Evolutionary conservation across 2,329 filamentous ascomycete species (phyloP), one percentile per base, ranked within the genome.

Genomic region (Fusarium humuli): DNA sequence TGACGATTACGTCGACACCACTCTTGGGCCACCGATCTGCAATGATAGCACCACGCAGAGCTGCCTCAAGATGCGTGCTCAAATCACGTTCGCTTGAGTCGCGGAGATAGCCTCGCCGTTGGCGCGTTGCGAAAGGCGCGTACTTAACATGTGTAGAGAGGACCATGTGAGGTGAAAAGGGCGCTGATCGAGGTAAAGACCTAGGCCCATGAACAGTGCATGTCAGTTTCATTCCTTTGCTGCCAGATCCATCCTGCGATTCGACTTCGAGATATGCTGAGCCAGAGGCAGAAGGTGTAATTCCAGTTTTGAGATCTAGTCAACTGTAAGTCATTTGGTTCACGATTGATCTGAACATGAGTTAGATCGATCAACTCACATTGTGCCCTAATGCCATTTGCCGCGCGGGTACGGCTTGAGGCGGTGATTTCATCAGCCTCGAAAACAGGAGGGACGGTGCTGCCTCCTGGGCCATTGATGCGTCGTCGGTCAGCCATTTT

Each of bases 21-120:
- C 94, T 97, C 84, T 99, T 99, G n/a, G 96, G 96, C 93, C 95
- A 99, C 61, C 95, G 87, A 78, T 98, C 94, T 16, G 94, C 94
- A 76, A 98, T 95, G 53, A 98, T 90, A 10, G 94, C 92, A 2
- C 95, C 95, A 34, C 94, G 88, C 53, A 99, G 85, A 27, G 96
- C 94, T 18, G 94, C 95, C 80, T 98, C 94, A 5, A 99, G 84
- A 78, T 98, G 95, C 13, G 94, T 92, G 14, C 93, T 93, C 3
- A 99, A 86, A 77, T 99, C 96, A 53, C 94, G 88, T 82, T 99
- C 96, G 67, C 87, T 91, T 18, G 91, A 86, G 79, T 98, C 95
- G 48, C 94, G 90, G 23, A 97, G 83, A 78, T 98, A 97, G 14
- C 94, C 94, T 78, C 92, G 88, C 63, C 96, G 87, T 74, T 91